Conservation (phyloP, 140 eudicot genomes). For the Cichorium intybus region DNA sequence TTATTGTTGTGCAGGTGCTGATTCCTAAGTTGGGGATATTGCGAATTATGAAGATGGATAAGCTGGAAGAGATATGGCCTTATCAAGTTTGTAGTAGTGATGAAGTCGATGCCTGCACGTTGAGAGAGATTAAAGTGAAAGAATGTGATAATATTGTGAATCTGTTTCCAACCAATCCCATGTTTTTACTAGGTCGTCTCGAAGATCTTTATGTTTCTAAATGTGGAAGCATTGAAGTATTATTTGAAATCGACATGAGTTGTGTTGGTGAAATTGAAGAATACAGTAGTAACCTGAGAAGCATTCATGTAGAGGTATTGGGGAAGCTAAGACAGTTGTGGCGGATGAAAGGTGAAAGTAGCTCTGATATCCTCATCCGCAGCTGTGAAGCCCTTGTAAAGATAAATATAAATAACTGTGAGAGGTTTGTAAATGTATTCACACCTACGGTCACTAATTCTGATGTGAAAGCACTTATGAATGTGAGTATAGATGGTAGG, state of each 20-base stretch:
- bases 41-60: background rate
- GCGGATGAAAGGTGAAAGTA: conserved; percentile 14
- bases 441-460: background rate
- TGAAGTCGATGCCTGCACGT: background rate
- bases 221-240: conserved; percentile 10
- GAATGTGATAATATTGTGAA: background rate
- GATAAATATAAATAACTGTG: background rate
- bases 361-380: background rate
- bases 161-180: conserved; percentile 5
- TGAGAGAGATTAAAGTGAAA: background rate
- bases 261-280: background rate
- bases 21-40: conserved; percentile 3
- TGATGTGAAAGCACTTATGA: too few species aligned
- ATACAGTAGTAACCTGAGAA: conserved; percentile 8
- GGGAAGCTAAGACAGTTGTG: conserved; percentile 9
- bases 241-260: conserved; percentile 9
- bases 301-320: background rate
- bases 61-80: conserved; percentile 10
- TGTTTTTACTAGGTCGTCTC: background rate
- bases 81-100: background rate
- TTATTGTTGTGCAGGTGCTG: background rate
- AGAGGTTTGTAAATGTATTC: background rate
- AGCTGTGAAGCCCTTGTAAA: background rate
- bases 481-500: too few species aligned
- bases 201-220: background rate